Evolutionary conservation across 768 basidiomycete genomes (phyloP).

Genomic region (Mycena chlorophos): DNA sequence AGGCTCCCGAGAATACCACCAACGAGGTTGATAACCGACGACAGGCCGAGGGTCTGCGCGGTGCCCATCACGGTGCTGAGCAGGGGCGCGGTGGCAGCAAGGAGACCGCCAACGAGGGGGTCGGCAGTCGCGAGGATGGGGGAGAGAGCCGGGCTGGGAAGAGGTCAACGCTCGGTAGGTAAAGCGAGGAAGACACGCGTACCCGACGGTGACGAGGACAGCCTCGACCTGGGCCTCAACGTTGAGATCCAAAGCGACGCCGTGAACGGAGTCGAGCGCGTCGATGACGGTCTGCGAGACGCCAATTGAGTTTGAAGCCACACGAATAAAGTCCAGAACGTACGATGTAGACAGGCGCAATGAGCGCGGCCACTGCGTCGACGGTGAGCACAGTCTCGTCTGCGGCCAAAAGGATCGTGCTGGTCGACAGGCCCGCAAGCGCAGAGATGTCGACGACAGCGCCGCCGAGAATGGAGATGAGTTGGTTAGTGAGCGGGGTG

Average conservation of each 20-base stretch:
- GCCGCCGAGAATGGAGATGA: neutral
- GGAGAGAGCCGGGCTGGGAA: too few relatives aligned
- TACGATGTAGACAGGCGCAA: conserved; percentile 11
- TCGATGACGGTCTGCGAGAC: conserved; percentile 6
- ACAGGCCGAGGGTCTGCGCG: neutral
- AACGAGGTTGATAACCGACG: neutral
- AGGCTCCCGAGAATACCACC: neutral
- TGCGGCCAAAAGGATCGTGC: conserved; percentile 12
- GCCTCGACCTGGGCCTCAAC: conserved; percentile 4
- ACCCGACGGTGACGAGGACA: conserved; percentile 9
- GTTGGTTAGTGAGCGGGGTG: conserved; percentile 5
- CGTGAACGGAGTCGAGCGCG: conserved; percentile 6
- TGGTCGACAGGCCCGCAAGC: conserved; percentile 12
- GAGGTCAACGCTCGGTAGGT: too few relatives aligned
- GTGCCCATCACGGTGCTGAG: conserved; percentile 1
- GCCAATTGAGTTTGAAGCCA: neutral
- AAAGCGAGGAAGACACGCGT: neutral
- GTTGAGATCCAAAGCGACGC: conserved; percentile 1
- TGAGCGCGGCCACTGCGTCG: conserved; percentile 9
- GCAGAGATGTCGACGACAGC: conserved; percentile 8
- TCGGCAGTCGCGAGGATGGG: neutral
- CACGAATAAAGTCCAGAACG: neutral
- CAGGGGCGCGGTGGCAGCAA: conserved; percentile 7
- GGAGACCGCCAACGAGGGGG: conserved; percentile 1
- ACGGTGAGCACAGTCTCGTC: conserved; percentile 11